Conservation (phyloP, 1,139 yeast genomes). For the Suhomyces anneliseae region DNA sequence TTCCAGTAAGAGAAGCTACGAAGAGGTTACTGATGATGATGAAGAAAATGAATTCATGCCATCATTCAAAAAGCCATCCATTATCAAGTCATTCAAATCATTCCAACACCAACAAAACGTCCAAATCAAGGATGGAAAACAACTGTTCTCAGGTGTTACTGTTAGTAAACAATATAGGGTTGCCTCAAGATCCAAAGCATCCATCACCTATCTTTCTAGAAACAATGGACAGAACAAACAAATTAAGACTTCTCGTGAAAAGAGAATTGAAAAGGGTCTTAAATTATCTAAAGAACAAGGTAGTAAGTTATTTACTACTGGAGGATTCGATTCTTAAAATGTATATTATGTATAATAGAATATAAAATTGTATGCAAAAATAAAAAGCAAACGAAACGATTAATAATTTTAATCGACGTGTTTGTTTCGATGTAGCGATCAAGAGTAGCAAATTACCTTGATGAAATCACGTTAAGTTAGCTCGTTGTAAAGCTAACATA, state of each 20-base stretch:
- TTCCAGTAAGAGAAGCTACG: slow-evolving; percentile 9
- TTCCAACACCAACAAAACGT: slow-evolving; percentile 35
- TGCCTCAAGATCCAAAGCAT: slow-evolving; percentile 58
- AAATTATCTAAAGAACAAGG: slow-evolving; percentile 20
- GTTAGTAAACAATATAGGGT: slow-evolving; percentile 55
- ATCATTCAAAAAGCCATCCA: slow-evolving; percentile 47
- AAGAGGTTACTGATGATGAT: slow-evolving; percentile 19
- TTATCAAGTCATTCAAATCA: slow-evolving; percentile 48
- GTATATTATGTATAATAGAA: slow-evolving; percentile 8
- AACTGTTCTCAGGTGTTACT: slow-evolving; percentile 53
- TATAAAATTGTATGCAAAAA: slow-evolving; percentile 4
- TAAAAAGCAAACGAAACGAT: neutral
- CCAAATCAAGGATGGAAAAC: slow-evolving; percentile 39
- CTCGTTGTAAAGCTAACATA: neutral
- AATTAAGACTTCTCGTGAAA: slow-evolving; percentile 30
- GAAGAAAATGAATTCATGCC: slow-evolving; percentile 42
- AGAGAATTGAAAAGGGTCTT: slow-evolving; percentile 30
- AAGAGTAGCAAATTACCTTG: neutral
- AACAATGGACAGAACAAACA: slow-evolving; percentile 19
- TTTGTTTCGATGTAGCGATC: too few species aligned
- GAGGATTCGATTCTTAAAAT: slow-evolving; percentile 22
- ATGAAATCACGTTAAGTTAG: neutral
- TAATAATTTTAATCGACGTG: too few species aligned
- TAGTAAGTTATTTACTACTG: slow-evolving; percentile 18
- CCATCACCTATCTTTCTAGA: slow-evolving; percentile 56